phyloP scores from a whole-genome alignment of 2,329 filamentous ascomycete species.

The Biscogniauxia mediterranea region DNA sequence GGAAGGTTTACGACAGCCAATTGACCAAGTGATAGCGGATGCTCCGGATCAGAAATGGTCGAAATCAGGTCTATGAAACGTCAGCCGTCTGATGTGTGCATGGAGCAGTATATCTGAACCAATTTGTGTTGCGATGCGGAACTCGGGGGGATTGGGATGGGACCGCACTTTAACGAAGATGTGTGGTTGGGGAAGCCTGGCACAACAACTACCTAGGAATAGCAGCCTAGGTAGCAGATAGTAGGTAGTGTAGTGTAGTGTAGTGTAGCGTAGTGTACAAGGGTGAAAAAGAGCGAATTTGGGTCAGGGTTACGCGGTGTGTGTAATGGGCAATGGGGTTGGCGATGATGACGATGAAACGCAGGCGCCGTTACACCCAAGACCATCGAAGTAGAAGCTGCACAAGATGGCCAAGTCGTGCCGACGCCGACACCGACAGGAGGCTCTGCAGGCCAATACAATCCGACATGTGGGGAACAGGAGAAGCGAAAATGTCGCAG shows the following conservation, averaged over 20 bases:
- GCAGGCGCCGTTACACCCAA: constrained; percentile 4
- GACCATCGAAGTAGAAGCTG: not conserved
- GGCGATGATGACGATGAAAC: constrained; percentile 12
- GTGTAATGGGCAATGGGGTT: constrained; percentile 2
- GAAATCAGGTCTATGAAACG: constrained; percentile 75
- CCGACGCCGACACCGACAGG: not conserved
- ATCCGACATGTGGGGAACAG: not conserved
- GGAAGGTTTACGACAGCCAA: constrained; percentile 94
- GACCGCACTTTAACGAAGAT: not conserved
- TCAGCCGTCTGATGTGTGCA: constrained; percentile 21
- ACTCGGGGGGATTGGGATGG: not conserved
- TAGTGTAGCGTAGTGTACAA: too few relatives aligned
- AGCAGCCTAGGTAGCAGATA: not conserved
- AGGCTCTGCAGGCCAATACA: not conserved
- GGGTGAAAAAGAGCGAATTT: not conserved
- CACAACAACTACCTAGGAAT: too few relatives aligned
- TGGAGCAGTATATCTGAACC: not conserved
- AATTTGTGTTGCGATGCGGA: not conserved
- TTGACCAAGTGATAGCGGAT: constrained; percentile 89
- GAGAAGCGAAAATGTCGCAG: not conserved
- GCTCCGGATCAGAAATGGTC: constrained; percentile 93
- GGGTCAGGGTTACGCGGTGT: constrained; percentile 9
- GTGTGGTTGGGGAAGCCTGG: not conserved
- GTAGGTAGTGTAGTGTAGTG: too few relatives aligned
- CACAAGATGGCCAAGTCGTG: not conserved